Evolutionary conservation across 2,329 filamentous ascomycete species (phyloP), one percentile per base, ranked within the genome.

Genomic region (Aspergillus pseudoviridinutans): DNA sequence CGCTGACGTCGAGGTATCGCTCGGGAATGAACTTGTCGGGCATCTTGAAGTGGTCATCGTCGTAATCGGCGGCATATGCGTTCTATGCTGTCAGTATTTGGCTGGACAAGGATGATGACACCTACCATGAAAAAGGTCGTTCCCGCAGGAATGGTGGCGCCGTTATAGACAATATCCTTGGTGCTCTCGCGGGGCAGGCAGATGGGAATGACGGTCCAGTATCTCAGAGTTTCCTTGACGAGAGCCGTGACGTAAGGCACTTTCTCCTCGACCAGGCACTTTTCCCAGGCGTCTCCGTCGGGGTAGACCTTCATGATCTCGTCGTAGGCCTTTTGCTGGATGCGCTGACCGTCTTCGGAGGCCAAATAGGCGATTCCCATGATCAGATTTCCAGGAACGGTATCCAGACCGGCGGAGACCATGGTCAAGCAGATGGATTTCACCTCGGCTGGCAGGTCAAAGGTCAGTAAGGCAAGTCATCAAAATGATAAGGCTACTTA

Each of bases 391-490:
- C 86, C 88, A 0, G 90, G 88, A 1, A 94, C 87, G 0, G 90
- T 94, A 69, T 94, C 90, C 17, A 93, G 82, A 20, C 90, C 90
- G 0, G 89, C 90, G 1, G 87, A 89, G 0, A 93, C 87, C 84
- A 93, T 92, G 25, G 89, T 91, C 25, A 94, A 75, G 69, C 90
- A 91, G 64, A 94, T 91, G 2, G 88, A 90, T 73, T 89, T 91
- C 51, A 92, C 81, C 71, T 92, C 90, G 12, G 84, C 87, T 89
- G 54, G 68, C 50, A 73, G 4, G 4, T 9, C 28, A 29, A 74
- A 75, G 74, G 56, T 25, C 20, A 38, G 42, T 44, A 20, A 47
- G 1, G 27, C 24, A 9, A 20, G 17, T 17, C 9, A 3, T 17
- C 49, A 10, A 32, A 14, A 42, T 4, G 14, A 44, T 7, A 9